Conservation (phyloP, 176 grass and related monocot genomes). For the Olyra latifolia region DNA sequence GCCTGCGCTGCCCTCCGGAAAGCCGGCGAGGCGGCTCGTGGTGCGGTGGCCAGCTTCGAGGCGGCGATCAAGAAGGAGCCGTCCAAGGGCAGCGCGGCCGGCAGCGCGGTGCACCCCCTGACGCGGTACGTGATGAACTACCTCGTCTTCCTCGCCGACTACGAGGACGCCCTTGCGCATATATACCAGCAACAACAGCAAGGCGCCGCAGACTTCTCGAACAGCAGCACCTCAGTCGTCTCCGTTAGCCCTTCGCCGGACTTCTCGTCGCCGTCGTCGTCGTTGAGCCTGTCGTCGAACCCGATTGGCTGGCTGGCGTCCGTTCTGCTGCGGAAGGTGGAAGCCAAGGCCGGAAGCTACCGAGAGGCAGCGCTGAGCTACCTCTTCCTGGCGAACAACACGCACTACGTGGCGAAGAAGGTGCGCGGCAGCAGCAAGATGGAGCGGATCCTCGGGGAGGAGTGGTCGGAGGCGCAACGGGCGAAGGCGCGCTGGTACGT, state of each 20-base stretch:
- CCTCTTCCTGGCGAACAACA: constrained; percentile 80
- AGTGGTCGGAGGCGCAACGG: constrained; percentile 47
- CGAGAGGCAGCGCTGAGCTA: constrained; percentile 44
- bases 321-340: constrained; percentile 63
- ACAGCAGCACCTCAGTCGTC: background rate
- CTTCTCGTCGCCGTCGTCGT: background rate
- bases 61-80: constrained; percentile 54
- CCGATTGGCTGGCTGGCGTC: constrained; percentile 44
- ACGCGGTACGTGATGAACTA: constrained; percentile 91
- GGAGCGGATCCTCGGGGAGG: constrained; percentile 36
- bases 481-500: constrained; percentile 54
- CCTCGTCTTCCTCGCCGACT: constrained; percentile 68
- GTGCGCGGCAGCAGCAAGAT: constrained; percentile 37
- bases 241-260: background rate
- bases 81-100: constrained; percentile 29
- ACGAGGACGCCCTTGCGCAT: constrained; percentile 39
- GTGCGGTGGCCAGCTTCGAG: constrained; percentile 44
- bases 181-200: constrained; percentile 20
- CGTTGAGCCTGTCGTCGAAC: background rate
- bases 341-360: constrained; percentile 66
- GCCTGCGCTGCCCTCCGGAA: constrained; percentile 24
- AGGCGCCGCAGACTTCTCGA: background rate
- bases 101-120: constrained; percentile 64
- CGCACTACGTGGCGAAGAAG: constrained; percentile 60
- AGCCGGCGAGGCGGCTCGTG: constrained; percentile 29